Base-by-base conservation (phyloP, 192 early-diverging fungal genomes). In the Physocladia obscura region DNA sequence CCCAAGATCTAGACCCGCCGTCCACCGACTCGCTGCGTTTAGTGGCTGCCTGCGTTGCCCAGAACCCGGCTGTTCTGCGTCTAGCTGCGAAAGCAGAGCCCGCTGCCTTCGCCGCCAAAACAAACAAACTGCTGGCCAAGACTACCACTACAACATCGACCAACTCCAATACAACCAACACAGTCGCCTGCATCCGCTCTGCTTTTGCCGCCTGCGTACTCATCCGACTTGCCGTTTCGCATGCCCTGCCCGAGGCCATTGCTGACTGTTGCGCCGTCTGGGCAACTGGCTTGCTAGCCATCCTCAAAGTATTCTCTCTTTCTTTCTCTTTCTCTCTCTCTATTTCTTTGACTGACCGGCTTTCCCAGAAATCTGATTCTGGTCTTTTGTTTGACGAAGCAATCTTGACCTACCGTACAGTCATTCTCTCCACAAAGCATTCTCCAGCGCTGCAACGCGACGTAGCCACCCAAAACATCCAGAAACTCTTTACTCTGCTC, bases 381-480 rank as follows among this genome's bases (percentile, higher is more conserved):
- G 54, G 65, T 26, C 51, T 35, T 4, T 27, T 68, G 3, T 39
- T 68, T 21, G 52, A 56, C 50, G 65, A 68, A 56, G 5, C 27
- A 15, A 29, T 68, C 8, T 32, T 68, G 5, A 32, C 51, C 6
- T 34, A 39, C 5, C 65, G 65, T 5, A 21, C 30, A 19, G n/a
- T 68, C 19, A 38, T 68, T 31, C 17, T 55, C 19, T 4, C 35
- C 13, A n/a, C 51, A 13, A 54, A 44, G 52, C 36, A 8, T 3
- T 56, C 29, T 19, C 17, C 65, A 6, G 36, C 39, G 39, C 37
- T 68, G 37, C 65, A 55, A 38, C 50, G 65, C 27, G 65, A 68
- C 51, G 65, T 68, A 4, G 50, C 34, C 21, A 68, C 49, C 17
- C 65, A 49, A 38, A 68, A 54, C 32, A 36, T 68, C 19, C 65